phyloP scores from a whole-genome alignment of 1,284 basidiomycete genomes.

The Mycena citricolor region DNA sequence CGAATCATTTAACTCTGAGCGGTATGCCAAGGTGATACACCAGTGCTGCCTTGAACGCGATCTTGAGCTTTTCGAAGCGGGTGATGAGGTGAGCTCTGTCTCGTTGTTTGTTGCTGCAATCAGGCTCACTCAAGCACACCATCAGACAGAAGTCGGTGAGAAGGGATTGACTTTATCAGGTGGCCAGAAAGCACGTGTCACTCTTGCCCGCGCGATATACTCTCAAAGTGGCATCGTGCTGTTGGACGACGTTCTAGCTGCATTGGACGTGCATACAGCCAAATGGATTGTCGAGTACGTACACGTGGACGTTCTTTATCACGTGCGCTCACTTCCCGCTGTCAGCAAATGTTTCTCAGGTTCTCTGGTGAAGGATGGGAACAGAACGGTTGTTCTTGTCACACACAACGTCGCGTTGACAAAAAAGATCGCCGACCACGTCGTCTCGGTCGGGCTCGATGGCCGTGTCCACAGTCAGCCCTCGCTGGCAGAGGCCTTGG shows the following conservation, averaged over 20 bases:
- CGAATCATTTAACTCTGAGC: slow-evolving; percentile 63
- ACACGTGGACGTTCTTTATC: neutral
- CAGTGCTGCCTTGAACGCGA: slow-evolving; percentile 68
- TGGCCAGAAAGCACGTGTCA: slow-evolving; percentile 44
- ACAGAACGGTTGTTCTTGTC: slow-evolving; percentile 65
- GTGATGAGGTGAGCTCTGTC: slow-evolving; percentile 54
- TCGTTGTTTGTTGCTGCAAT: too few species aligned
- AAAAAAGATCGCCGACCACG: slow-evolving; percentile 51
- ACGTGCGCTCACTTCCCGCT: neutral
- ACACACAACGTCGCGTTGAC: slow-evolving; percentile 64
- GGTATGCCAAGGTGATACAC: slow-evolving; percentile 67
- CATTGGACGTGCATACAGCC: slow-evolving; percentile 63
- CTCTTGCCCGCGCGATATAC: slow-evolving; percentile 71
- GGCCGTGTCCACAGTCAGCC: slow-evolving; percentile 45
- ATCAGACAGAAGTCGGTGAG: too few species aligned
- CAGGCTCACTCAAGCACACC: neutral
- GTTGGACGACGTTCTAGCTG: slow-evolving; percentile 55
- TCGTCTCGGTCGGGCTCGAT: slow-evolving; percentile 50
- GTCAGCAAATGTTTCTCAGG: slow-evolving; percentile 55
- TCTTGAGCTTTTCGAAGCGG: slow-evolving; percentile 66
- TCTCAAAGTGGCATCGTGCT: slow-evolving; percentile 62
- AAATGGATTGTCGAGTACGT: slow-evolving; percentile 53
- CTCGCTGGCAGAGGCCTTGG: slow-evolving; percentile 18
- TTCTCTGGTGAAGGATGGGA: slow-evolving; percentile 52
- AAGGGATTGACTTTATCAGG: slow-evolving; percentile 40